These are phyloP conservation scores for Parasarocladium wereldwijsianum DNA, from an alignment of 2,329 filamentous ascomycete genomes.

Conservation along the genomic window DNA sequence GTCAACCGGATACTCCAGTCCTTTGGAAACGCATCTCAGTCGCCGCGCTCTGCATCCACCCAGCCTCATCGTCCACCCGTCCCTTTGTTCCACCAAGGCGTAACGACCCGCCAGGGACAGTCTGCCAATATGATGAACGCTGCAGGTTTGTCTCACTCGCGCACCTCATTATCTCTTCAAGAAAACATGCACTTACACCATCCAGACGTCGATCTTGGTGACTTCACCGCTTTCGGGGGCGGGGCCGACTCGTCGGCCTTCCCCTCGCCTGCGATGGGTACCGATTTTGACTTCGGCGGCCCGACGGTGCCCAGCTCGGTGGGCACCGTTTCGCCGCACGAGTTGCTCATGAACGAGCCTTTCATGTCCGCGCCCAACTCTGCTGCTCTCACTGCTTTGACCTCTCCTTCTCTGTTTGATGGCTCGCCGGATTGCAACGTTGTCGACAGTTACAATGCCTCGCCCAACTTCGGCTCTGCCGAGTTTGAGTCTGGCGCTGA, in stretches of 20 bases:
- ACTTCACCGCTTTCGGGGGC: conserved; percentile 41
- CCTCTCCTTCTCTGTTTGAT: conserved; percentile 66
- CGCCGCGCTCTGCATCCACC: conserved; percentile 38
- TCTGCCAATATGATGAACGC: conserved; percentile 29
- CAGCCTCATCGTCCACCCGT: conserved; percentile 51
- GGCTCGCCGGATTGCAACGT: conserved; percentile 68
- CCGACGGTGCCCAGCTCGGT: conserved; percentile 33
- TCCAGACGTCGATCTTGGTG: conserved; percentile 42
- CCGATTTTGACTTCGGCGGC: conserved; percentile 34
- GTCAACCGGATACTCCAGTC: conserved; percentile 44
- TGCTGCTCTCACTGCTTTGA: conserved; percentile 66
- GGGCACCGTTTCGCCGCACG: conserved; percentile 71
- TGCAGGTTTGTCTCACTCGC: conserved; percentile 17
- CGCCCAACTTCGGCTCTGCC: conserved; percentile 55
- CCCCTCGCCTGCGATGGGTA: conserved; percentile 36
- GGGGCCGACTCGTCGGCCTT: conserved; percentile 34
- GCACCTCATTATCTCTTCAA: background rate
- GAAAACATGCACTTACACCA: conserved; percentile 16
- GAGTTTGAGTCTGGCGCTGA: conserved; percentile 36
- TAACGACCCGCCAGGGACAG: conserved; percentile 31
- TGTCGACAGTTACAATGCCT: conserved; percentile 63
- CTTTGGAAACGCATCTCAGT: conserved; percentile 35
- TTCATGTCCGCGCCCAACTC: conserved; percentile 70
- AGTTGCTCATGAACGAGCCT: conserved; percentile 56
- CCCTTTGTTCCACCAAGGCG: conserved; percentile 54